Evolutionary conservation across 1,284 basidiomycete species (phyloP).

Genomic region (Cutaneotrichosporon sp.): DNA sequence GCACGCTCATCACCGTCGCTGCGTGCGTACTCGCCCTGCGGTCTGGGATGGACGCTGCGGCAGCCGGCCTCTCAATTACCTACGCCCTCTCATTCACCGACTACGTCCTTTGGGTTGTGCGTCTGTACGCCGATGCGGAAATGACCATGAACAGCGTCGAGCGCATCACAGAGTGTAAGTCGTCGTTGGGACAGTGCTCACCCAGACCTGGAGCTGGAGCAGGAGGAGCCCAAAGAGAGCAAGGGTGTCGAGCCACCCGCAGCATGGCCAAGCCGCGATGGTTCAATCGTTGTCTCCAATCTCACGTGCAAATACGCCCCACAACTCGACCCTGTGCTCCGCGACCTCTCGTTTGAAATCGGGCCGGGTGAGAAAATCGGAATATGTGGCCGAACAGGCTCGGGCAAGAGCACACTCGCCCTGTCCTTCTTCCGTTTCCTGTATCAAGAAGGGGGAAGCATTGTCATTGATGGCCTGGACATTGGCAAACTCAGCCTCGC

Average conservation of each 20-base stretch:
- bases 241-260: constrained; percentile 56
- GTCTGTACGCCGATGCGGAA: constrained; percentile 55
- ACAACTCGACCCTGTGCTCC: constrained; percentile 56
- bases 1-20: constrained; percentile 54
- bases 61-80: constrained; percentile 45
- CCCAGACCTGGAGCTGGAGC: constrained; percentile 52
- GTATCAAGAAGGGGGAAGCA: constrained; percentile 51
- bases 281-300: constrained; percentile 54
- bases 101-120: constrained; percentile 55
- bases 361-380: constrained; percentile 57
- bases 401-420: constrained; percentile 52
- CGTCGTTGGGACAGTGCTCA: constrained; percentile 8
- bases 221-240: constrained; percentile 53
- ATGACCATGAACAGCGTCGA: constrained; percentile 55
- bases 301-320: constrained; percentile 56
- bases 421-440: constrained; percentile 57
- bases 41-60: constrained; percentile 51
- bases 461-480: constrained; percentile 55
- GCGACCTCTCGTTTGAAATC: constrained; percentile 56
- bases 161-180: constrained; percentile 56
- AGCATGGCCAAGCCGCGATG: constrained; percentile 55
- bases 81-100: constrained; percentile 54
- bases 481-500: constrained; percentile 55
- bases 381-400: constrained; percentile 58
- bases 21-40: constrained; percentile 54